phyloP scores from a whole-genome alignment of 257 asterid species.

The Penstemon newberryi region DNA sequence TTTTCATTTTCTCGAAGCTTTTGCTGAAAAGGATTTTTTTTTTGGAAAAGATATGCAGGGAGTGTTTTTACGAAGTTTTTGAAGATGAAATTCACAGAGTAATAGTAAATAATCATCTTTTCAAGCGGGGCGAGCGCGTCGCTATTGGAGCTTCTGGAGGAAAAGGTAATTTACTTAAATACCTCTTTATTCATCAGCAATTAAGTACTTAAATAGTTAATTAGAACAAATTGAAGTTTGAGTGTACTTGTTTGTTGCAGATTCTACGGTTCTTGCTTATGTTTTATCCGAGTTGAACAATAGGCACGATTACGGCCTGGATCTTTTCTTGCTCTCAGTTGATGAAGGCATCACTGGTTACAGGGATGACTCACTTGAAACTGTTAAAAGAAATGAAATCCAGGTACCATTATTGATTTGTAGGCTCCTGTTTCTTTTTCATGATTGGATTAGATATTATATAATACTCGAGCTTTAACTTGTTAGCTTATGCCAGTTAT shows the following conservation, averaged over 20 bases:
- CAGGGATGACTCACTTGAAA: constrained; percentile 96
- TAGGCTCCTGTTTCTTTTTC: background rate
- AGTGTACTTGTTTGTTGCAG: constrained; percentile 43
- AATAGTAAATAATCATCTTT: constrained; percentile 75
- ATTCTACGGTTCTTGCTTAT: constrained; percentile 97
- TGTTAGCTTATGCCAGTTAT: background rate
- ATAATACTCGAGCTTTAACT: constrained; percentile 17
- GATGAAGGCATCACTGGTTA: constrained; percentile 99
- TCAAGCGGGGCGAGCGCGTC: constrained; percentile 83
- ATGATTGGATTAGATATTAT: background rate
- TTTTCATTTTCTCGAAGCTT: background rate
- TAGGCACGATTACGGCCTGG: constrained; percentile 81
- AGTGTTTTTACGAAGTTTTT: constrained; percentile 75
- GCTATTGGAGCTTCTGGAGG: constrained; percentile 99
- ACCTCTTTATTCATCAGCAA: background rate
- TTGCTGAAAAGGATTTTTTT: background rate
- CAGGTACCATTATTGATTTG: constrained; percentile 51
- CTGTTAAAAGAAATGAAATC: constrained; percentile 94
- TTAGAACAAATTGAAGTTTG: background rate
- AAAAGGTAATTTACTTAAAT: constrained; percentile 53
- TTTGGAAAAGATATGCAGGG: constrained; percentile 74
- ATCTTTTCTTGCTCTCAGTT: constrained; percentile 89
- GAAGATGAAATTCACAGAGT: constrained; percentile 89
- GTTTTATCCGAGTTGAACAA: constrained; percentile 83
- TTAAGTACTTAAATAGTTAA: background rate